These are phyloP conservation scores for Macadamia integrifolia DNA, from an alignment of 164 flowering plant genomes.

Conservation along the genomic window DNA sequence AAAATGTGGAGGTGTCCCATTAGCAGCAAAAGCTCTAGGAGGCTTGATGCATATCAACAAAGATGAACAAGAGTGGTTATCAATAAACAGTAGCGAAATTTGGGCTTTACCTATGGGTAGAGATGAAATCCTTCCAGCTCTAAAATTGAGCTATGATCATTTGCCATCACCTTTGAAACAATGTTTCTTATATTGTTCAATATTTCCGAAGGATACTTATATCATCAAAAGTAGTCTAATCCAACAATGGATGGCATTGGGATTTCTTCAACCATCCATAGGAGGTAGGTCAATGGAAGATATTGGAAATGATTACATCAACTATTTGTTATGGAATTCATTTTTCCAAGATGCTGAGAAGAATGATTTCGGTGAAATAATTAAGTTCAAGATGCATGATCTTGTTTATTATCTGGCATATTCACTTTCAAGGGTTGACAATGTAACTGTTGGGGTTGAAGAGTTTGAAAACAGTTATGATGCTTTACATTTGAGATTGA, in stretches of 20 bases:
- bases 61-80: not conserved
- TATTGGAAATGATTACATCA: not conserved
- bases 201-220: not conserved
- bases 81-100: not conserved
- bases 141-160: no score
- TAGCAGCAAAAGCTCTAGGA: not conserved
- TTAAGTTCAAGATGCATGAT: no score
- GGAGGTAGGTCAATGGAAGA: not conserved
- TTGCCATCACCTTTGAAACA: no score
- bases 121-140: not conserved
- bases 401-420: no score
- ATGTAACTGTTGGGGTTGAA: no score
- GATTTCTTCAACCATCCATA: not conserved
- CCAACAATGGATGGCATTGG: not conserved
- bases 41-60: not conserved
- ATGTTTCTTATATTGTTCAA: no score
- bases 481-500: not conserved
- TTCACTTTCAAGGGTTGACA: no score
- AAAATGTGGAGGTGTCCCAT: not conserved
- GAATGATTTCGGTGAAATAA: not conserved
- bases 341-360: not conserved
- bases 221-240: not conserved
- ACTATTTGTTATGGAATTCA: not conserved
- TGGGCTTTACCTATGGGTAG: not conserved
- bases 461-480: no score